Base-by-base conservation (phyloP, 345 rosid species). In the Eucalyptus virginea region DNA sequence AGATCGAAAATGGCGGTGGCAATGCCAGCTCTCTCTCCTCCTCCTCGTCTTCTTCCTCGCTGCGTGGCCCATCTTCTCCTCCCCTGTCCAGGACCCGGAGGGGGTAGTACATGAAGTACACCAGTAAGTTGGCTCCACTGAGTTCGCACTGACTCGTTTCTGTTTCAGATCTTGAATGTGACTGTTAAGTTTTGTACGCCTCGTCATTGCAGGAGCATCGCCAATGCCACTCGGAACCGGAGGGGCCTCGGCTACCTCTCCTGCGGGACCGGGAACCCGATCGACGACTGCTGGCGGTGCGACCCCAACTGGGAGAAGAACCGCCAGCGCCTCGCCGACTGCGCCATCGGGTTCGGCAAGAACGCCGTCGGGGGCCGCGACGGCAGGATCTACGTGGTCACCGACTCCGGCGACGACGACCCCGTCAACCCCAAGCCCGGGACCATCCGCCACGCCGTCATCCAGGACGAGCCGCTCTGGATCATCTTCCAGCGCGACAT, bases 231-330 rank as follows among this genome's bases (percentile, higher is more conserved):
- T 7, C 90, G 95, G 93, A 95, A 95, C 86, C 94, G 93, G 93
- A 94, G 98, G 91, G 96, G 93, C 89, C 90, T 96, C 90, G 97
- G 94, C 4, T 95, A 90, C 89, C 90, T 95, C 67, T 95, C 98
- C 11, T 95, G 98, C 34, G 95, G 94, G 21, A 95, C 95, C 11
- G 98, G 97, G 15, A 96, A 96, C 86, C 98, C 98, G 23, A 94
- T 95, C 34, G 98, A 96, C 18, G 98, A 96, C 90, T 96, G 98
- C 92, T 96, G 98, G 98, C 88, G 98, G 69, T 95, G 98, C 87
- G 98, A 95, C 91, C 93, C 97, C 67, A 88, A 94, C 23, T 96
- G 98, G 97, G 95, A 95, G 92, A 91, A 92, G 87, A 96, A 96
- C 92, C 93, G 98, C 18, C 96, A 94, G 90, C 89, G 92, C 67